Base-by-base conservation (phyloP, 2,329 filamentous ascomycete genomes). In the Fusarium transvaalense region DNA sequence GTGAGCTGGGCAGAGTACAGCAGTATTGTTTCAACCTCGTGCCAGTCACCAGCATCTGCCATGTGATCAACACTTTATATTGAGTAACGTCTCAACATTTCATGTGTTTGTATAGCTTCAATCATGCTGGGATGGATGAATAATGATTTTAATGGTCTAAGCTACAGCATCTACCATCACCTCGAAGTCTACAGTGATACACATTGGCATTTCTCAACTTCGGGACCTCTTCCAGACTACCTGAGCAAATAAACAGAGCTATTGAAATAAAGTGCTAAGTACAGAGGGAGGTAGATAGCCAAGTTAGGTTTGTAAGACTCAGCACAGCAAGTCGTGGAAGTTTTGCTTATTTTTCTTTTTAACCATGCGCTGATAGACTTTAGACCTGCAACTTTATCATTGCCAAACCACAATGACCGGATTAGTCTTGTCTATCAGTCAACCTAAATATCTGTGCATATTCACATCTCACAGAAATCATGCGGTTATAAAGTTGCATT, bases 401-500 rank as follows among this genome's bases (percentile, higher is more conserved):
- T 19, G 34, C 23, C 17, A 51, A 38, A 29, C 23, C 34, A 51
- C 29, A 51, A 38, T 29, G 34, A 21, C 13, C 23, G 14, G 3
- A 25, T 19, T 51, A 38, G 34, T 51, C 34, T 34, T 48, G 14
- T 48, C 23, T 35, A 48, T 25, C 21, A 48, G 34, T 6, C 21
- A 35, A 19, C 17, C 29, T 45, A 17, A 35, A 48, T 23, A 10
- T 45, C 13, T 29, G 23, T 29, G 32, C 17, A 50, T 50, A 34
- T 45, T n/a, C 23, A 9, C 27, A 32, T 58, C 41, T 58, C 32
- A n/a, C 59, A 64, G 17, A 31, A 64, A 69, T 64, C 67, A 61
- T 61, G 59, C 66, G 63, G 64, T 61, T 25, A 29, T 29, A 57
- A 56, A 64, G 67, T 70, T 43, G 45, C 17, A 61, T 56, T 55